Conservation (phyloP, 1,284 basidiomycete genomes). For the Pyrrhoderma noxium region DNA sequence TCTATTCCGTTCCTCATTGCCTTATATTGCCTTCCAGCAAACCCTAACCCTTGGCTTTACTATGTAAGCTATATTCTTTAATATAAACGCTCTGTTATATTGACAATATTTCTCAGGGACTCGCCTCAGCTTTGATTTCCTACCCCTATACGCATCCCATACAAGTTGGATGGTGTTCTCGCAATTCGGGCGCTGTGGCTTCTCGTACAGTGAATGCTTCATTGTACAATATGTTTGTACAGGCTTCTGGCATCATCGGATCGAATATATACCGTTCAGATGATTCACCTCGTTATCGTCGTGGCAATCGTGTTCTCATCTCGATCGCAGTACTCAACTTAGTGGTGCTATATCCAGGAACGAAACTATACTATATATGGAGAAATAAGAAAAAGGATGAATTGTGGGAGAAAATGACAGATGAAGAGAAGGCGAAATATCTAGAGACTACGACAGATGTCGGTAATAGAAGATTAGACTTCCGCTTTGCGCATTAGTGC, state of each 20-base stretch:
- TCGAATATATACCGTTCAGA: slow-evolving; percentile 40
- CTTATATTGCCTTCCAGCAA: slow-evolving; percentile 36
- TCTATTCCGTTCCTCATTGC: slow-evolving; percentile 44
- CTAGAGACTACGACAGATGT: slow-evolving; percentile 36
- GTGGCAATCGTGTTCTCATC: slow-evolving; percentile 40
- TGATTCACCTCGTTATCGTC: slow-evolving; percentile 31
- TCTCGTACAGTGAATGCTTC: slow-evolving; percentile 48
- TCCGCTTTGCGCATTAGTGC: slow-evolving; percentile 39
- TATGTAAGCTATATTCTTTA: slow-evolving; percentile 28
- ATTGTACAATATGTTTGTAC: slow-evolving; percentile 51
- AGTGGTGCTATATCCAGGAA: slow-evolving; percentile 42
- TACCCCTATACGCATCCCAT: slow-evolving; percentile 33
- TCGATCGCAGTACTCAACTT: slow-evolving; percentile 39
- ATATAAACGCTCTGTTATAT: slow-evolving; percentile 14
- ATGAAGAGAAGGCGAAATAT: slow-evolving; percentile 29
- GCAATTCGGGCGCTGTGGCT: slow-evolving; percentile 48
- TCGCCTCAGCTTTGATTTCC: slow-evolving; percentile 27
- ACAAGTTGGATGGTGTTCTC: slow-evolving; percentile 48
- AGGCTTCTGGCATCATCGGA: slow-evolving; percentile 38
- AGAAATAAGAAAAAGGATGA: slow-evolving; percentile 43
- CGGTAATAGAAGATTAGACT: slow-evolving; percentile 37
- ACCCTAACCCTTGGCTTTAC: slow-evolving; percentile 42
- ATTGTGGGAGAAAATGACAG: slow-evolving; percentile 37
- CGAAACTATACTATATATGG: slow-evolving; percentile 47
- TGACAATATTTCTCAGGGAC: slow-evolving; percentile 18